A percentile compares a stretch with the other conserved stretches of the same genome.
Conservation (phyloP, 441 rosid genomes). For the Erodium moschatum region DNA sequence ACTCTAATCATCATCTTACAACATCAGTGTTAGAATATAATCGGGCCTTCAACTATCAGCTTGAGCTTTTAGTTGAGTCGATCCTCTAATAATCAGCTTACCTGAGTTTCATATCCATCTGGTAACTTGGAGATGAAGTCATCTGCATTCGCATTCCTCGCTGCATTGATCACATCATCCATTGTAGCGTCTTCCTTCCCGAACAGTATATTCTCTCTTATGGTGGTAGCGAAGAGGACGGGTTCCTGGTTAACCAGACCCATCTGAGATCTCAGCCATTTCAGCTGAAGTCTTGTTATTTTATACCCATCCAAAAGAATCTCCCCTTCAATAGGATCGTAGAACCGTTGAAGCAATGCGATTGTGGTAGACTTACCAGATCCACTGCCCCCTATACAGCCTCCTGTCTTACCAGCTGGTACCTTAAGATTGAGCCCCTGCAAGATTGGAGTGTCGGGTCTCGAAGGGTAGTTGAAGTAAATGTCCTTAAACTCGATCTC, state of each 20-base stretch:
- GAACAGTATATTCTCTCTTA: slow-evolving; percentile 53
- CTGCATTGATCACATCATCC: slow-evolving; percentile 47
- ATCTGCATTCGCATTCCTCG: slow-evolving; percentile 56
- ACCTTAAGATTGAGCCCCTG: slow-evolving; percentile 47
- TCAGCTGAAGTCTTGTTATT: slow-evolving; percentile 46
- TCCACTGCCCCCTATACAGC: slow-evolving; percentile 60
- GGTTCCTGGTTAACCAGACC: slow-evolving; percentile 69
- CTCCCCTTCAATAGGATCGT: slow-evolving; percentile 51
- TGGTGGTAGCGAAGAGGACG: slow-evolving; percentile 55
- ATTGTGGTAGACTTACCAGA: slow-evolving; percentile 58
- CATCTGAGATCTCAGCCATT: slow-evolving; percentile 65
- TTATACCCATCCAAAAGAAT: slow-evolving; percentile 53
- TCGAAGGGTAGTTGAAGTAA: slow-evolving; percentile 52
- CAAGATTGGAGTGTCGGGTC: slow-evolving; percentile 47
- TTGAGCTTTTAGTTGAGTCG: too few relatives aligned
- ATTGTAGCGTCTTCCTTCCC: slow-evolving; percentile 58
- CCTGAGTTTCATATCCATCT: slow-evolving; percentile 61
- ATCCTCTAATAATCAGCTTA: slow-evolving; percentile 22
- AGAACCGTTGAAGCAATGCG: slow-evolving; percentile 55
- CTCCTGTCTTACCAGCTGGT: slow-evolving; percentile 52
- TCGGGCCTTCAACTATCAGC: too few relatives aligned
- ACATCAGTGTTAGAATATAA: too few relatives aligned
- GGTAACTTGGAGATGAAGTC: slow-evolving; percentile 58
- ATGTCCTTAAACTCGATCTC: slow-evolving; percentile 45
- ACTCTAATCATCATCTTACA: too few relatives aligned